Base-by-base conservation (phyloP, 805 yeast genomes). In the Myxozyma nipponensis region DNA sequence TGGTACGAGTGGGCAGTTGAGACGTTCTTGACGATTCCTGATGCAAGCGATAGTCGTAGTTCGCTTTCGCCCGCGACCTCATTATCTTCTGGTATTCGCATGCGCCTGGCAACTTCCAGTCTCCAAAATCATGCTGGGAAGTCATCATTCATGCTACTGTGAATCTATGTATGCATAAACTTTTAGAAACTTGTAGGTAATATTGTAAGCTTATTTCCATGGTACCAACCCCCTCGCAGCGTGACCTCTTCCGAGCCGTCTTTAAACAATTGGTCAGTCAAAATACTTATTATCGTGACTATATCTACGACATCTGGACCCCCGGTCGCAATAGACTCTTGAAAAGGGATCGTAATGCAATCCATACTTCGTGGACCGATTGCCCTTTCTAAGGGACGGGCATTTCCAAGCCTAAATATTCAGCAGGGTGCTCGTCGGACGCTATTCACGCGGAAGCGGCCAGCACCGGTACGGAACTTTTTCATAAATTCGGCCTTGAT, bases 1-100 rank as follows among this genome's bases (percentile, higher is more conserved):
- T 82, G 88, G 88, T 83, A 83, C 58, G 84, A 80, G 53, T 84
- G 89, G 88, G 69, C 77, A 0, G 60, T 74, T 19, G 83, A 81
- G 59, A 69, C 77, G 3, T 80, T 73, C 59, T 69, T 77, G 55
- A 59, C 26, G 49, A 57, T 18, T 68, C 66, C 28, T 39, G 44
- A 46, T 38, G 43, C 39, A 22, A 40, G 50, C 22, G 52, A n/a
- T n/a, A n/a, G 44, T 30, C 47, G 23, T 42, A 47, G 24, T 44
- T 41, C 42, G 21, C 45, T 43, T 54, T 50, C 43, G 35, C 50
- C 49, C 39, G 35, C 39, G 42, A 39, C 39, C 37, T 44, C 36
- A 25, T 46, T 44, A 24, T 38, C 51, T n/a, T 47, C 43, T 21
- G 56, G 32, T 26, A 56, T 52, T 24, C 58, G 64, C n/a, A 43